Base-by-base conservation (phyloP, 2,329 filamentous ascomycete species). In the Colletotrichum filicis region DNA sequence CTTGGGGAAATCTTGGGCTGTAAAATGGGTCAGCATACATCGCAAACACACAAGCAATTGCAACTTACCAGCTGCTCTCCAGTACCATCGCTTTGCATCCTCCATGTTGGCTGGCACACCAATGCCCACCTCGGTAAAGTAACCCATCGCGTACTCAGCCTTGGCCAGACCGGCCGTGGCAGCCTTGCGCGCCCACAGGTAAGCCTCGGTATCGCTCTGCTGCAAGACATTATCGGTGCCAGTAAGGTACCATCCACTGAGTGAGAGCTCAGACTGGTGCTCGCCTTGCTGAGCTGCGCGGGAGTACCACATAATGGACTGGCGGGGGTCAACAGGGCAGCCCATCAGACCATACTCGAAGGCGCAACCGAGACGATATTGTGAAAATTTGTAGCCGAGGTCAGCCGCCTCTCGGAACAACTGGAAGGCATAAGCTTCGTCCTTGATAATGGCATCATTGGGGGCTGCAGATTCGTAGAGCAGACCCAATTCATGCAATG, bases 31-130 rank as follows among this genome's bases (percentile, higher is more conserved):
- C 77, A 84, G 81, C 74, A 69, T 66, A 14, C 65, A 11, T 62
- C 72, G 26, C 52, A 32, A 32, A 32, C 14, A 53, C 6, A 53
- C n/a, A n/a, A 24, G 5, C 16, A 16, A 26, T 24, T 16, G 71
- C 73, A 92, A 92, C 95, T 91, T 88, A 98, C 96, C 94, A 80
- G 97, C 97, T 83, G 97, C 95, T 82, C 96, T 90, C 90, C 95
- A 98, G 84, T 99, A 99, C 97, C 97, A 99, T 78, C 95, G 91
- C 87, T 97, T 98, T 26, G 96, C 97, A 84, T 98, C 97, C 79
- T 99, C 97, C 77, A 98, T 79, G 81, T 96, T 97, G 9, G 93
- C 91, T 19, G 92, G 88, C 75, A 94, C 92, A 35, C 97, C 97
- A 77, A 99, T 98, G 14, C 97, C 97, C 61, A 97, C 92, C 83